Conservation (phyloP, 2,329 filamentous ascomycete species). For the Pyricularia pennisetigena region DNA sequence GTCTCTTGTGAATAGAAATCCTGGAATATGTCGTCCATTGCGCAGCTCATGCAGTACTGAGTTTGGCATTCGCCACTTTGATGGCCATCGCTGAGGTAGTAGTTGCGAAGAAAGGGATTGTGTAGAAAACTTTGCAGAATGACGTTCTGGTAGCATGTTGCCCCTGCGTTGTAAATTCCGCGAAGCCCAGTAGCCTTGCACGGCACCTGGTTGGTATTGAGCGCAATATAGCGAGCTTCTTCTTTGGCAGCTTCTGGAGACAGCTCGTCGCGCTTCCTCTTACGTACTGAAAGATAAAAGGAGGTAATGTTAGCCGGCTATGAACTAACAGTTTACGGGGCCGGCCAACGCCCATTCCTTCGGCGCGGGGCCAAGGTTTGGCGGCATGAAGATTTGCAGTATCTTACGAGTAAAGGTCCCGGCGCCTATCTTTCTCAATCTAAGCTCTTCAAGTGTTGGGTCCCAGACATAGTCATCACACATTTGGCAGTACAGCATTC, state of each 20-base stretch:
- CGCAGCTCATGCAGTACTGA: constrained; percentile 55
- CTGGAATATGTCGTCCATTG: constrained; percentile 65
- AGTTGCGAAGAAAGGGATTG: constrained; percentile 84
- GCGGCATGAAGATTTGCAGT: not conserved
- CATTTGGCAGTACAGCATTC: constrained; percentile 69
- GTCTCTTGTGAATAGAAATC: constrained; percentile 64
- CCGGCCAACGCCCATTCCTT: not conserved
- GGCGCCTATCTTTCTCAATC: constrained; percentile 59
- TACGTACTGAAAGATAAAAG: constrained; percentile 40
- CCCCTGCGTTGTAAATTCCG: constrained; percentile 95
- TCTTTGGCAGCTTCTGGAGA: constrained; percentile 55
- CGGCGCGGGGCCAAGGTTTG: not conserved
- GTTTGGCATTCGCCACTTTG: constrained; percentile 62
- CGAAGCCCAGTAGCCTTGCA: constrained; percentile 82
- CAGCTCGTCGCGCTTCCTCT: constrained; percentile 66
- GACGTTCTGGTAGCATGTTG: constrained; percentile 96
- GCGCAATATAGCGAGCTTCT: constrained; percentile 65
- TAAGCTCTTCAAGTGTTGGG: constrained; percentile 65
- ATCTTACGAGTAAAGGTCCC: constrained; percentile 53
- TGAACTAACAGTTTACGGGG: not conserved
- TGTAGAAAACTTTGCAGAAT: constrained; percentile 89
- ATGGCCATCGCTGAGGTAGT: constrained; percentile 87
- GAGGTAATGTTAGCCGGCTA: not conserved
- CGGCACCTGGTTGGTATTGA: constrained; percentile 69
- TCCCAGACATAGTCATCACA: constrained; percentile 80